Evolutionary conservation across 371 early-diverging fungal genomes (phyloP).

Genomic region (Blastocladiella emersonii): DNA sequence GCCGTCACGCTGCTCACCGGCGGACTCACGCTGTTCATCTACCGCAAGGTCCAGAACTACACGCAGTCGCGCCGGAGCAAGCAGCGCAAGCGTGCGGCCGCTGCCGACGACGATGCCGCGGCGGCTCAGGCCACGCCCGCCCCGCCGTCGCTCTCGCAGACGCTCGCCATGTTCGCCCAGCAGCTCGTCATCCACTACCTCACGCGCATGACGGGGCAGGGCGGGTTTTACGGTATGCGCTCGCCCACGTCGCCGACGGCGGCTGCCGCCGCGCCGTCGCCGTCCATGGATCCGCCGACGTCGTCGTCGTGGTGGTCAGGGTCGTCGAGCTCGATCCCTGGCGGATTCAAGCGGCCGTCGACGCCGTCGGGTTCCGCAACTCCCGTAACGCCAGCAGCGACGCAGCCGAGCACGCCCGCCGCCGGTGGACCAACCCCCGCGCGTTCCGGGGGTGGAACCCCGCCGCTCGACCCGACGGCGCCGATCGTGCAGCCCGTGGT

Average conservation of each 20-base stretch:
- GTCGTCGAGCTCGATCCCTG: no score
- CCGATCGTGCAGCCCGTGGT: conserved; percentile 9
- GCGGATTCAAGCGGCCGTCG: no score
- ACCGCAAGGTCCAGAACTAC: neutral
- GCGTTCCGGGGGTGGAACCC: no score
- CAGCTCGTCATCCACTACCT: neutral
- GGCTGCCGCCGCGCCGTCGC: conserved; percentile 7
- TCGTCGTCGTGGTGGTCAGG: no score
- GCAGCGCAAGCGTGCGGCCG: neutral
- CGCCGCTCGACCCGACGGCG: no score
- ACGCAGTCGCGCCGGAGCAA: neutral
- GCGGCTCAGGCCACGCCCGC: neutral
- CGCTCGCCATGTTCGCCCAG: neutral
- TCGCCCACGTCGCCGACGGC: conserved; percentile 7
- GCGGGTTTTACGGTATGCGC: neutral
- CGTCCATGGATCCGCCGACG: conserved; percentile 11
- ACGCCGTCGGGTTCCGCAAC: no score
- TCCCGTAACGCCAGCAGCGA: no score
- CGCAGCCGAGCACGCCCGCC: no score
- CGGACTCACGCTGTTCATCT: neutral
- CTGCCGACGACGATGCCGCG: neutral
- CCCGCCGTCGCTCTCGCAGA: neutral
- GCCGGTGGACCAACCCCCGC: no score
- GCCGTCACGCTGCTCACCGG: neutral
- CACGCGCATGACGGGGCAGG: neutral